These are phyloP conservation scores for Pterulicium gracile DNA, from an alignment of 1,284 basidiomycete genomes.

Conservation along the genomic window DNA sequence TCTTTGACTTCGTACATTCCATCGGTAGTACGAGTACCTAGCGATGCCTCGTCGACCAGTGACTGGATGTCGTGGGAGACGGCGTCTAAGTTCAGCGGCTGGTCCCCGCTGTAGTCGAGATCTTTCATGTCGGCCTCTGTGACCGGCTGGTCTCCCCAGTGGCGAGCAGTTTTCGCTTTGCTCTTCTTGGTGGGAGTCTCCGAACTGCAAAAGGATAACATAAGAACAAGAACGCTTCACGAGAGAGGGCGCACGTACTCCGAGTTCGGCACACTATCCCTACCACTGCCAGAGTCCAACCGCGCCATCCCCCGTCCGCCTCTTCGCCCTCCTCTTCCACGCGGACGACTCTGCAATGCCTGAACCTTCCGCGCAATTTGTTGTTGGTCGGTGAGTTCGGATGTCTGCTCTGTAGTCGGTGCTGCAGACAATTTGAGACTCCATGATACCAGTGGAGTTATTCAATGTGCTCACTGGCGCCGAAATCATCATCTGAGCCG, in stretches of 20 bases:
- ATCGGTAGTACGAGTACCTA: slow-evolving; percentile 71
- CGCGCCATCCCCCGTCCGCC: slow-evolving; percentile 41
- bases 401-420: not conserved
- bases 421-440: no score
- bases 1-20: slow-evolving; percentile 94
- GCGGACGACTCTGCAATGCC: slow-evolving; percentile 76
- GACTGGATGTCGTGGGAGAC: slow-evolving; percentile 42
- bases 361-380: slow-evolving; percentile 90
- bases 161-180: slow-evolving; percentile 74
- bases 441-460: not conserved
- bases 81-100: slow-evolving; percentile 25
- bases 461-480: not conserved
- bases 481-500: slow-evolving; percentile 1
- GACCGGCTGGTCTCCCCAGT: slow-evolving; percentile 81
- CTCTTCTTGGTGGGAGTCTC: slow-evolving; percentile 43
- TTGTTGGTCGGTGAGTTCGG: slow-evolving; percentile 53
- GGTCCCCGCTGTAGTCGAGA: slow-evolving; percentile 73
- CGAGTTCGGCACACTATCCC: slow-evolving; percentile 51
- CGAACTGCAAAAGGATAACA: slow-evolving; percentile 41
- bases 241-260: slow-evolving; percentile 37
- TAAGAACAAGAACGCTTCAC: slow-evolving; percentile 8
- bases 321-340: slow-evolving; percentile 52
- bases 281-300: slow-evolving; percentile 41
- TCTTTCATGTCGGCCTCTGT: slow-evolving; percentile 81
- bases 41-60: slow-evolving; percentile 68